Base-by-base conservation (phyloP, 345 rosid genomes). In the Dipteronia dyeriana region DNA sequence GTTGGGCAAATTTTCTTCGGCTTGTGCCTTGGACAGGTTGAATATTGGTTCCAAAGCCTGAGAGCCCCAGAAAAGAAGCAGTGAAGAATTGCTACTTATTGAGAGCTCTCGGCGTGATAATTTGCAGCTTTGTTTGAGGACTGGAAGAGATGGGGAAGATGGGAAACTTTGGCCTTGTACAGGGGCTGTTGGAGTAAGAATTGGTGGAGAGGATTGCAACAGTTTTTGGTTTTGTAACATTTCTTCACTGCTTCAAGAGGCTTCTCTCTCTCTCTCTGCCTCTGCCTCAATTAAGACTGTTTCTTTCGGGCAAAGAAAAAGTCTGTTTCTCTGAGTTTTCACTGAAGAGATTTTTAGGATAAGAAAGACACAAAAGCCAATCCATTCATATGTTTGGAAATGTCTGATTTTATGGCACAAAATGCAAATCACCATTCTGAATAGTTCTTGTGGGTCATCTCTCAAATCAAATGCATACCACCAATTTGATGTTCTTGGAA, bases 51-150 rank as follows among this genome's bases (percentile, higher is more conserved):
- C 85, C 14, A 86, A 73, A n/a, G 76, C 62, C n/a, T 83, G 88
- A 22, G 91, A 75, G 34, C 85, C 80, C 23, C 88, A 34, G 57
- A 90, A 79, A n/a, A 95, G 90, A 66, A 95, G 91, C 83, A 92
- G 70, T 0, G 97, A 90, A 16, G 95, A 88, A 67, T 87, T 86
- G 65, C 81, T 67, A 3, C 76, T 78, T 16, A 87, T 45, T 6
- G 88, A 76, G 23, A 93, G 87, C 68, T 86, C 80, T 78, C 99
- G 79, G 26, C 99, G 92, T 0, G 96, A 87, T 43, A 90, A 39
- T 51, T 85, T 89, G 81, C 84, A 74, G 68, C 34, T 38, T 39
- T 81, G 82, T 65, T 63, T 77, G 78, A 69, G 82, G 56, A 59
- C 10, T 8, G 85, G 81, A 19, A 75, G 69, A 51, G 83, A 60